Evolutionary conservation across 1,139 yeast genomes (phyloP).

Genomic region (Saccharomycopsis hybrid): DNA sequence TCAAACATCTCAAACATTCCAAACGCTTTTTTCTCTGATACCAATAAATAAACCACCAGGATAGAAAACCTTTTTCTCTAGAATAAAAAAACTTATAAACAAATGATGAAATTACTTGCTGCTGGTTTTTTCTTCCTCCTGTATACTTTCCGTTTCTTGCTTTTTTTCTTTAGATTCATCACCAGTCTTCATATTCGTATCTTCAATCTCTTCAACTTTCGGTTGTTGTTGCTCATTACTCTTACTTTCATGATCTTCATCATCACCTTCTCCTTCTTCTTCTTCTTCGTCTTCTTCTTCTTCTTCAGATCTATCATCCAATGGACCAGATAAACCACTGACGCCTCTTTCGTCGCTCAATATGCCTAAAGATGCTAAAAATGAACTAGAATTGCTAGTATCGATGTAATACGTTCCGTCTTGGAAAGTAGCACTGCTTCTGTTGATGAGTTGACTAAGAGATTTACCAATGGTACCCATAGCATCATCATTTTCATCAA

Average conservation of each 20-base stretch:
- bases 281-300: constrained; percentile 24
- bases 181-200: background rate
- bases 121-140: too few species aligned
- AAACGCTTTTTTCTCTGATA: too few species aligned
- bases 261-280: constrained; percentile 31
- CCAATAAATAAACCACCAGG: too few species aligned
- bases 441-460: constrained; percentile 14
- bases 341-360: constrained; percentile 1
- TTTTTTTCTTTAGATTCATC: background rate
- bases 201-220: background rate
- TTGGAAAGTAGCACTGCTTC: constrained; percentile 19
- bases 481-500: constrained; percentile 23
- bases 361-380: constrained; percentile 29
- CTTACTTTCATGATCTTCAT: constrained; percentile 12
- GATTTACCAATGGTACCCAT: constrained; percentile 10
- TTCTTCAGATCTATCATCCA: background rate
- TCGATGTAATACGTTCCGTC: constrained; percentile 26
- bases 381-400: constrained; percentile 28
- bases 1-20: too few species aligned
- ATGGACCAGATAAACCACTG: background rate
- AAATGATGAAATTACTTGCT: too few species aligned
- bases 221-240: constrained; percentile 6
- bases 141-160: too few species aligned
- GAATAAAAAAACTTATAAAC: too few species aligned
- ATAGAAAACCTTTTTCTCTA: too few species aligned